Percentiles rank a stretch among this genome's conserved stretches.
Evolutionary conservation across 768 basidiomycete species (phyloP).

Genomic region (Amanita pallidorosea): DNA sequence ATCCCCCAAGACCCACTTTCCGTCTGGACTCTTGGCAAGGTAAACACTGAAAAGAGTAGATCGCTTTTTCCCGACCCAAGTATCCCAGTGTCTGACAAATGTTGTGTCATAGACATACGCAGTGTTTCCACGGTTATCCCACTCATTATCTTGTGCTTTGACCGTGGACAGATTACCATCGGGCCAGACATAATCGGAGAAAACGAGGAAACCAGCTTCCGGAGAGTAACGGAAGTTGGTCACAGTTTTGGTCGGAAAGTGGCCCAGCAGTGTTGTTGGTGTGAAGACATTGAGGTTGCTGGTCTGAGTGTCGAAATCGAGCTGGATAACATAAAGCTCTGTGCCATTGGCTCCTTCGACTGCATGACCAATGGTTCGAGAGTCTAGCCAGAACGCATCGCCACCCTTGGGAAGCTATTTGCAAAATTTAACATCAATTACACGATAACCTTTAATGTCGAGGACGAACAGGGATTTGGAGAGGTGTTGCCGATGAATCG

Average conservation of each 20-base stretch:
- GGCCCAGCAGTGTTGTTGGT: conserved; percentile 43
- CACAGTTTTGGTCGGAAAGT: conserved; percentile 56
- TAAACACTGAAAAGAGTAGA: conserved; percentile 62
- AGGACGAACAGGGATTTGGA: conserved; percentile 40
- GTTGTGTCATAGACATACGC: conserved; percentile 62
- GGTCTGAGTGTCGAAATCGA: conserved; percentile 30
- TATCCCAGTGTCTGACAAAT: conserved; percentile 73
- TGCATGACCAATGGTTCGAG: conserved; percentile 60
- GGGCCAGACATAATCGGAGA: conserved; percentile 74
- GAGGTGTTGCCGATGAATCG: conserved; percentile 33
- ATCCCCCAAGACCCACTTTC: conserved; percentile 42
- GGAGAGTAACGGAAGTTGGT: conserved; percentile 61
- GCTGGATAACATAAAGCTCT: conserved; percentile 48
- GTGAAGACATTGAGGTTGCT: conserved; percentile 21
- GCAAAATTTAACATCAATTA: background rate
- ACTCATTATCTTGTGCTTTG: conserved; percentile 57
- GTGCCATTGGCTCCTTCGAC: conserved; percentile 44
- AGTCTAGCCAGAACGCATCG: conserved; percentile 71
- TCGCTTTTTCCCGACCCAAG: conserved; percentile 65
- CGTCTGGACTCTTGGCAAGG: conserved; percentile 34
- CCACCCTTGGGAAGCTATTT: conserved; percentile 51
- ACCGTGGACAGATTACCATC: conserved; percentile 66
- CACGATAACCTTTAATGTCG: background rate
- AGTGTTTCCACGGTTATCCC: conserved; percentile 61
- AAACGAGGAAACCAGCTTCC: conserved; percentile 56